Evolutionary conservation across 768 basidiomycete species (phyloP).

Genomic region (Fomitopsis serialis): DNA sequence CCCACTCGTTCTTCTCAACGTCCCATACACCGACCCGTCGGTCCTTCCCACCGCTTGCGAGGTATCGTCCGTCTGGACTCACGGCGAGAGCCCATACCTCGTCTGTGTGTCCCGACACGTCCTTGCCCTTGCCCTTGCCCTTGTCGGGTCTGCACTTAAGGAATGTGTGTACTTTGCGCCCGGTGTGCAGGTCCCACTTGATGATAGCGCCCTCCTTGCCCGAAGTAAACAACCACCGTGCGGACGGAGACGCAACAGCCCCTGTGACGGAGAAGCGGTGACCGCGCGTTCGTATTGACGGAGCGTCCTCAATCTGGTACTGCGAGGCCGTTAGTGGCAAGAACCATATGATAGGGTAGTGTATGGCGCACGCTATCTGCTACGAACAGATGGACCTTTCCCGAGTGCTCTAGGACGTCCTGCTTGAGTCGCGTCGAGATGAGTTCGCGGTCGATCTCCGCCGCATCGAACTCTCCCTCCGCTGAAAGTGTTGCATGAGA

Average conservation of each 20-base stretch:
- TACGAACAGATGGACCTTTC: slow-evolving; percentile 79
- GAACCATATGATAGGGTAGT: not conserved
- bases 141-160: slow-evolving; percentile 59
- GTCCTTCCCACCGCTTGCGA: slow-evolving; percentile 88
- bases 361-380: slow-evolving; percentile 55
- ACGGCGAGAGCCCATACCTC: slow-evolving; percentile 81
- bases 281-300: slow-evolving; percentile 54
- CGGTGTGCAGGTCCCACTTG: slow-evolving; percentile 74
- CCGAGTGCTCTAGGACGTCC: slow-evolving; percentile 87
- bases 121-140: slow-evolving; percentile 43
- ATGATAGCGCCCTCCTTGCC: slow-evolving; percentile 90
- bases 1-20: slow-evolving; percentile 65
- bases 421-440: slow-evolving; percentile 87
- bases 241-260: slow-evolving; percentile 71
- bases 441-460: slow-evolving; percentile 90
- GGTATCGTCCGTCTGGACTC: slow-evolving; percentile 77
- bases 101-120: slow-evolving; percentile 75
- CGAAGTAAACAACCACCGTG: slow-evolving; percentile 74
- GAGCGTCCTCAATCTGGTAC: slow-evolving; percentile 53
- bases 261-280: slow-evolving; percentile 81
- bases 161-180: slow-evolving; percentile 52
- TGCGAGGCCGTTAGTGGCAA: slow-evolving; percentile 18
- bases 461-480: slow-evolving; percentile 92
- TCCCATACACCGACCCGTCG: slow-evolving; percentile 85
- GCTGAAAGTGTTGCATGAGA: slow-evolving; percentile 31